Evolutionary conservation across 192 early-diverging fungal species (phyloP).

Genomic region (Umbelopsis sp.): DNA sequence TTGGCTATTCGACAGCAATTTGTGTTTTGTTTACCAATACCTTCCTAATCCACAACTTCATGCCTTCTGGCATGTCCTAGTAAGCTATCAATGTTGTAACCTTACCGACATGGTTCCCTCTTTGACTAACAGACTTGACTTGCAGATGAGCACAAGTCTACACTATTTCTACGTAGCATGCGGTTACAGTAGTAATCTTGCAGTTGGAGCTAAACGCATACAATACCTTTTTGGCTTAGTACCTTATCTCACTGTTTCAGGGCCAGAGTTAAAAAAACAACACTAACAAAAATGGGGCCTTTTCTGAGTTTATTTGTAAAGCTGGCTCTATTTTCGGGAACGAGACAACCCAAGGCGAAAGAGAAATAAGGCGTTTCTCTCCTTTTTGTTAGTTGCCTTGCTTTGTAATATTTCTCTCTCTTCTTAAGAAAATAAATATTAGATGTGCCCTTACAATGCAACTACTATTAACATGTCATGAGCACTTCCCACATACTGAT

Average conservation of each 20-base stretch:
- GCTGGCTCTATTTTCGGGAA: background rate
- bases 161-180: constrained; percentile 32
- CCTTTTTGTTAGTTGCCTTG: background rate
- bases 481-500: too few species aligned
- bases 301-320: constrained; percentile 1
- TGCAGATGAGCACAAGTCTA: constrained; percentile 34
- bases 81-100: background rate
- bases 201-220: background rate
- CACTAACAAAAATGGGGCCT: background rate
- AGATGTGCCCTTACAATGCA: too few species aligned
- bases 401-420: too few species aligned
- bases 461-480: too few species aligned
- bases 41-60: constrained; percentile 34
- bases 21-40: constrained; percentile 37
- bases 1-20: constrained; percentile 35
- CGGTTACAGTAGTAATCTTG: constrained; percentile 10
- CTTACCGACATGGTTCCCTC: too few species aligned
- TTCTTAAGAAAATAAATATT: too few species aligned
- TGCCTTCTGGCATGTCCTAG: constrained; percentile 37
- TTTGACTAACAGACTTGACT: too few species aligned
- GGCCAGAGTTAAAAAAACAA: background rate
- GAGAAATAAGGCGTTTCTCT: background rate
- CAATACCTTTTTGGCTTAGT: constrained; percentile 6
- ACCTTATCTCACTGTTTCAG: constrained; percentile 7
- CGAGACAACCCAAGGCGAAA: background rate